Evolutionary conservation across 352 stramenopile species (phyloP).

Genomic region (Phytophthora niederhauseri): DNA sequence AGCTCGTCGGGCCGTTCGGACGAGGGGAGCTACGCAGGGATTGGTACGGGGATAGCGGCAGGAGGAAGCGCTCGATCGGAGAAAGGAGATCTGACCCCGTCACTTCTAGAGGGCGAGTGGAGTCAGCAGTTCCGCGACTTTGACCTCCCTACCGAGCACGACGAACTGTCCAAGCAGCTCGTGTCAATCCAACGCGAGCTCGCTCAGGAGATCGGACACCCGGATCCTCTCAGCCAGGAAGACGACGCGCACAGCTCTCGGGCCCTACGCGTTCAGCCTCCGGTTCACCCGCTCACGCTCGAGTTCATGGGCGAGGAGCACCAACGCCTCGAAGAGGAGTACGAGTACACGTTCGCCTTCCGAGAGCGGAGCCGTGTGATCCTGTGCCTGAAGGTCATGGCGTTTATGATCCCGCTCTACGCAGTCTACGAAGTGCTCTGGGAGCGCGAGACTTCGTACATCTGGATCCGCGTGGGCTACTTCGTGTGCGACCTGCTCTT

Average conservation of each 20-base stretch:
- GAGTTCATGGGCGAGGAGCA: conserved; percentile 89
- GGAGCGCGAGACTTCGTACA: conserved; percentile 65
- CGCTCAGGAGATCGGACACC: conserved; percentile 73
- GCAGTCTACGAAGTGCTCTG: conserved; percentile 72
- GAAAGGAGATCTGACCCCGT: conserved; percentile 51
- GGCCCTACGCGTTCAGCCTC: conserved; percentile 66
- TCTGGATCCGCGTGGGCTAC: conserved; percentile 66
- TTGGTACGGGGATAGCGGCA: not conserved
- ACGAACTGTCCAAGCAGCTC: conserved; percentile 82
- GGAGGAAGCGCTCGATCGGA: conserved; percentile 23
- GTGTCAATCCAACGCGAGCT: conserved; percentile 70
- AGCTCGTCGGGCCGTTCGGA: conserved; percentile 43
- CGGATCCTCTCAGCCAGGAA: conserved; percentile 66
- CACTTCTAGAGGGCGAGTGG: conserved; percentile 75
- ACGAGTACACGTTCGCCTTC: conserved; percentile 74
- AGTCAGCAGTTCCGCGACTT: conserved; percentile 85
- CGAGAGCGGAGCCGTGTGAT: conserved; percentile 72
- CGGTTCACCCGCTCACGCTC: conserved; percentile 75
- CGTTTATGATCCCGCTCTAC: conserved; percentile 75
- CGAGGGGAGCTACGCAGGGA: conserved; percentile 32
- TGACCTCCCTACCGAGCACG: conserved; percentile 73
- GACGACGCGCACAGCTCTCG: conserved; percentile 71
- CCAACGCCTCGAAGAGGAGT: conserved; percentile 76
- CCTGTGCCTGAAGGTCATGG: conserved; percentile 72
- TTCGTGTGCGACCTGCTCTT: conserved; percentile 77